Evolutionary conservation across 1,284 basidiomycete genomes (phyloP).

Genomic region (Sphaerobolus stellatus): DNA sequence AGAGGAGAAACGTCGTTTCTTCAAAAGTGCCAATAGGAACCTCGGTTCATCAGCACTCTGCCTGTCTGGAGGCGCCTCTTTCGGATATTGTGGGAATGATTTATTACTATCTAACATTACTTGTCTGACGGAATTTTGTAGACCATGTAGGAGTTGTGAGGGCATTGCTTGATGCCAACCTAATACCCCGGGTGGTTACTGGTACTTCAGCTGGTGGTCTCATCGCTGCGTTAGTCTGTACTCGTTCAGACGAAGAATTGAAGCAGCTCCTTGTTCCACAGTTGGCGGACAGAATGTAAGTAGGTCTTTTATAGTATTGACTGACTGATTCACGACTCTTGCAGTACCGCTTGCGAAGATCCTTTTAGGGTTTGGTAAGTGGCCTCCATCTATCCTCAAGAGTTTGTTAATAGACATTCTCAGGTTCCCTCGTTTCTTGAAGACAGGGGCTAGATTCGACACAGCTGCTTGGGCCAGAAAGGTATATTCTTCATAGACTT

Average conservation of each 20-base stretch:
- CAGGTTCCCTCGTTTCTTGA: slow-evolving; percentile 66
- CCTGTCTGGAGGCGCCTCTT: slow-evolving; percentile 90
- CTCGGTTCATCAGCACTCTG: slow-evolving; percentile 90
- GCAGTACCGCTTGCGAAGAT: slow-evolving; percentile 83
- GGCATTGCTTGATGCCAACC: slow-evolving; percentile 84
- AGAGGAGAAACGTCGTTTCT: slow-evolving; percentile 92
- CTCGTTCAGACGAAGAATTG: slow-evolving; percentile 88
- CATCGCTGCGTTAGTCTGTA: slow-evolving; percentile 84
- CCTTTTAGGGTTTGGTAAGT: slow-evolving; percentile 68
- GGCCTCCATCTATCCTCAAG: neutral
- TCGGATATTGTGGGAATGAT: slow-evolving; percentile 77
- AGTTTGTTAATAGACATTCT: neutral
- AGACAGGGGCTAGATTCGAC: slow-evolving; percentile 93
- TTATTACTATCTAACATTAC: neutral
- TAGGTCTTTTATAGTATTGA: neutral
- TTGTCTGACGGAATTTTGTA: slow-evolving; percentile 30
- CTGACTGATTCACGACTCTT: neutral
- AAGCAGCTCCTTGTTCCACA: slow-evolving; percentile 74
- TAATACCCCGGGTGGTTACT: slow-evolving; percentile 77
- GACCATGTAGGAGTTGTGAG: slow-evolving; percentile 91
- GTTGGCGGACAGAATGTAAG: slow-evolving; percentile 74
- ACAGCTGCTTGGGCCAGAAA: slow-evolving; percentile 90
- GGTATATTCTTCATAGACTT: slow-evolving; percentile 40
- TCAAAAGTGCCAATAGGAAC: slow-evolving; percentile 86
- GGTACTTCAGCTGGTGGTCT: slow-evolving; percentile 94